Evolutionary conservation across 2,329 filamentous ascomycete species (phyloP).

Genomic region (Trichophyton verrucosum): DNA sequence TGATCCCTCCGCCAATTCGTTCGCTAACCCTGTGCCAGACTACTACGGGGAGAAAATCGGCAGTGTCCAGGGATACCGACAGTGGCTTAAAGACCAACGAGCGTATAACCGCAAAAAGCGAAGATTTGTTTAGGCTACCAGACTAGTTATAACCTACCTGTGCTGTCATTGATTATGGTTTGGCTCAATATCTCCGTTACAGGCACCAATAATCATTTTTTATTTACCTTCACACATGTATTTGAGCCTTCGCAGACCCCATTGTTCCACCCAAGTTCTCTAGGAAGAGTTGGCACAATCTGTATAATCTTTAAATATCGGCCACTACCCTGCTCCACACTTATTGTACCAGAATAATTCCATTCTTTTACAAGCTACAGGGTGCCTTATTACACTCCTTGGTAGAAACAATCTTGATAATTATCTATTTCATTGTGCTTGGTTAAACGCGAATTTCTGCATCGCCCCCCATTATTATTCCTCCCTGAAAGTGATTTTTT

Average conservation of each 20-base stretch:
- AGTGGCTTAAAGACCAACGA: slow-evolving; percentile 95
- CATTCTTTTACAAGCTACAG: neutral
- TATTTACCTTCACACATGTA: neutral
- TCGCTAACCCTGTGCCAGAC: slow-evolving; percentile 87
- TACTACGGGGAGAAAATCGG: slow-evolving; percentile 99
- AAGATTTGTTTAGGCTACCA: slow-evolving; percentile 22
- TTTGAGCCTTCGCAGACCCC: neutral
- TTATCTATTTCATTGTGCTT: neutral
- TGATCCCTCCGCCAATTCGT: slow-evolving; percentile 76
- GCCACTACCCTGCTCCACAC: neutral
- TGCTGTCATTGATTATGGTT: neutral
- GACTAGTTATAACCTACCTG: neutral
- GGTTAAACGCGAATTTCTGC: neutral
- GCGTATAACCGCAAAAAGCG: slow-evolving; percentile 86
- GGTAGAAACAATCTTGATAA: neutral
- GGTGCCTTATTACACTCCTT: neutral
- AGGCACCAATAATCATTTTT: neutral
- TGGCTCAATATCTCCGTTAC: neutral
- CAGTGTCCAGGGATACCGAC: slow-evolving; percentile 77
- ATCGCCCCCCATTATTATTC: neutral
- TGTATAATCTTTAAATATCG: neutral
- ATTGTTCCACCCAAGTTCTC: neutral
- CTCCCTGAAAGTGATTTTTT: neutral
- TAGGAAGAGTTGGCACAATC: neutral
- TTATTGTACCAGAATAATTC: neutral